phyloP scores from a whole-genome alignment of 768 basidiomycete genomes.

The Crucibulum laeve region DNA sequence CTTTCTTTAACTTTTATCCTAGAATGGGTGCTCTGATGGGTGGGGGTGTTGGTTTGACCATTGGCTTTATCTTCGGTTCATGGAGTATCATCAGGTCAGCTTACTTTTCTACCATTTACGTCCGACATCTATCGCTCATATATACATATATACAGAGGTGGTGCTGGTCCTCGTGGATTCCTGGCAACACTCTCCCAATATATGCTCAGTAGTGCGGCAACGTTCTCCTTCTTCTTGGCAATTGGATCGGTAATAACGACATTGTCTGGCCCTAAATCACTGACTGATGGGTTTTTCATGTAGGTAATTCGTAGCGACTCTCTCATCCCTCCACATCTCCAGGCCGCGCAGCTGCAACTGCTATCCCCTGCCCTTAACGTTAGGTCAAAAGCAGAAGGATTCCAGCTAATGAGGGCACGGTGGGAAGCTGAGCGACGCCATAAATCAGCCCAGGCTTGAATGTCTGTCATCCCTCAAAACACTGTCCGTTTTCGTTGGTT shows the following conservation, averaged over 20 bases:
- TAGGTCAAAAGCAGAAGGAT: slow-evolving; percentile 64
- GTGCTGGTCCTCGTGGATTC: slow-evolving; percentile 86
- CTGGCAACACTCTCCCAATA: slow-evolving; percentile 94
- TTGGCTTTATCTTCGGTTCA: slow-evolving; percentile 95
- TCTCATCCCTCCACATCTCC: slow-evolving; percentile 50
- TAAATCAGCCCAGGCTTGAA: slow-evolving; percentile 8
- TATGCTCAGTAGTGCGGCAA: slow-evolving; percentile 97
- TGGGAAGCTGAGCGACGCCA: slow-evolving; percentile 65
- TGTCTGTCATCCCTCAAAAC: too few relatives aligned
- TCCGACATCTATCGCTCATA: slow-evolving; percentile 3
- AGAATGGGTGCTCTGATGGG: slow-evolving; percentile 95
- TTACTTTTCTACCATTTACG: neutral
- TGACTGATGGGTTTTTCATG: slow-evolving; percentile 5
- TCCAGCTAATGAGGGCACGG: slow-evolving; percentile 63
- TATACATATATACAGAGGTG: slow-evolving; percentile 48
- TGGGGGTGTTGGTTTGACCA: slow-evolving; percentile 90
- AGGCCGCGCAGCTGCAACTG: slow-evolving; percentile 61
- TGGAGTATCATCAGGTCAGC: slow-evolving; percentile 86
- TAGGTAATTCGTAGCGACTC: slow-evolving; percentile 90
- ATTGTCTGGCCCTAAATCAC: slow-evolving; percentile 1
- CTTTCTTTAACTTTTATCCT: slow-evolving; percentile 12
- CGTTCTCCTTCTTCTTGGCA: slow-evolving; percentile 95
- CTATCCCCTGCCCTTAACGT: slow-evolving; percentile 45
- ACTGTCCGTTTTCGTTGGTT: too few relatives aligned
- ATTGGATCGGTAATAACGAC: slow-evolving; percentile 73